These are phyloP conservation scores for Aleurites moluccanus DNA, from an alignment of 441 rosid genomes.

Conservation along the genomic window DNA sequence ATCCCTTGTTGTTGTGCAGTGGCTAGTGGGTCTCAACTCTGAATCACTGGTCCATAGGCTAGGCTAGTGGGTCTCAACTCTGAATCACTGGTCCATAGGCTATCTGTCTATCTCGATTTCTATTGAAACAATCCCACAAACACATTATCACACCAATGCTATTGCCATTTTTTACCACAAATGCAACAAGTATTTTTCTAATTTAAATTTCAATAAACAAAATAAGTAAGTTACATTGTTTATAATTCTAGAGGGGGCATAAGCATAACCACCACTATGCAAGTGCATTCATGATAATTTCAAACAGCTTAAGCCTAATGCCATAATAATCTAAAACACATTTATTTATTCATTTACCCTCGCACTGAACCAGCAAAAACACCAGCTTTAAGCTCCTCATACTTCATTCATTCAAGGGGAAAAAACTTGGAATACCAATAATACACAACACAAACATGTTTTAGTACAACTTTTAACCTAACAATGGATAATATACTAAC, in stretches of 20 bases:
- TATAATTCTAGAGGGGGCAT: too few species aligned
- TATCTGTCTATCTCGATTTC: not conserved
- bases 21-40: not conserved
- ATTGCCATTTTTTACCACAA: not conserved
- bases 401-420: not conserved
- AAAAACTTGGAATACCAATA: not conserved
- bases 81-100: too few species aligned
- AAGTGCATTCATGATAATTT: not conserved
- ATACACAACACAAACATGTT: not conserved
- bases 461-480: too few species aligned
- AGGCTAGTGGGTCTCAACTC: too few species aligned
- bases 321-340: not conserved
- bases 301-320: not conserved
- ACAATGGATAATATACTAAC: not conserved
- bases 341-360: not conserved
- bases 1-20: too few species aligned
- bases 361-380: not conserved
- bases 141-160: not conserved
- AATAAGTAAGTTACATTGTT: too few species aligned
- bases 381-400: slow-evolving; percentile 1
- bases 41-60: too few species aligned
- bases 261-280: not conserved
- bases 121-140: not conserved
- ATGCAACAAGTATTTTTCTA: too few species aligned
- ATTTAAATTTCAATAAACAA: too few species aligned